These are phyloP conservation scores for Penicillium robsamsonii DNA, from an alignment of 495 filamentous ascomycete genomes.

Conservation along the genomic window DNA sequence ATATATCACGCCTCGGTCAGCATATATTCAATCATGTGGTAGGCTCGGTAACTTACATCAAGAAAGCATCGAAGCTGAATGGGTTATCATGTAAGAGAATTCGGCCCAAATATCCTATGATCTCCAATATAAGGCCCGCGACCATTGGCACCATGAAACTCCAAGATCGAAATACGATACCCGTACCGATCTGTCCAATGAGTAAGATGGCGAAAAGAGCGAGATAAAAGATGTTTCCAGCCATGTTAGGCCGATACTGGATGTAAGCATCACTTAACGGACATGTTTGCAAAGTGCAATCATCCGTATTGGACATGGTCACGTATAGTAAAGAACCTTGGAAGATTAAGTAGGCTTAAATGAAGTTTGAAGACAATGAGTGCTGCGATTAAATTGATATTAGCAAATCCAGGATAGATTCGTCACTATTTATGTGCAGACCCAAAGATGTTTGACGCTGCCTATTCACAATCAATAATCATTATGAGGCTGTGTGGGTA, in stretches of 20 bases:
- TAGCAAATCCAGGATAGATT: neutral
- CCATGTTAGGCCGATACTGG: slow-evolving; percentile 35
- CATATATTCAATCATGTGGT: slow-evolving; percentile 2
- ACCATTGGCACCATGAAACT: slow-evolving; percentile 25
- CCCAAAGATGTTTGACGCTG: neutral
- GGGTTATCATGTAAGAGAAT: slow-evolving; percentile 39
- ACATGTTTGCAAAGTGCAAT: slow-evolving; percentile 39
- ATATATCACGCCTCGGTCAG: slow-evolving; percentile 5
- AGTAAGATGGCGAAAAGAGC: slow-evolving; percentile 33
- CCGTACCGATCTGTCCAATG: slow-evolving; percentile 29
- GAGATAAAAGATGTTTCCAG: slow-evolving; percentile 36
- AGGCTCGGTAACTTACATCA: slow-evolving; percentile 31
- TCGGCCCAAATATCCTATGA: slow-evolving; percentile 41
- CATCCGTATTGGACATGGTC: slow-evolving; percentile 5
- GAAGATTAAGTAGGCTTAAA: neutral
- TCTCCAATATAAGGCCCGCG: slow-evolving; percentile 34
- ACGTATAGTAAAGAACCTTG: neutral
- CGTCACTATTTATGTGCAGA: slow-evolving; percentile 5
- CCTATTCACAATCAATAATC: neutral
- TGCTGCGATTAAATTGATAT: neutral
- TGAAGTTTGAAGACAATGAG: neutral
- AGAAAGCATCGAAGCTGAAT: slow-evolving; percentile 36
- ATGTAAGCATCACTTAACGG: slow-evolving; percentile 31
- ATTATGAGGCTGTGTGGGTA: neutral
- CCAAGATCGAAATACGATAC: slow-evolving; percentile 32